phyloP scores from a whole-genome alignment of 495 filamentous ascomycete species.

The Talaromyces nanjingensis region DNA sequence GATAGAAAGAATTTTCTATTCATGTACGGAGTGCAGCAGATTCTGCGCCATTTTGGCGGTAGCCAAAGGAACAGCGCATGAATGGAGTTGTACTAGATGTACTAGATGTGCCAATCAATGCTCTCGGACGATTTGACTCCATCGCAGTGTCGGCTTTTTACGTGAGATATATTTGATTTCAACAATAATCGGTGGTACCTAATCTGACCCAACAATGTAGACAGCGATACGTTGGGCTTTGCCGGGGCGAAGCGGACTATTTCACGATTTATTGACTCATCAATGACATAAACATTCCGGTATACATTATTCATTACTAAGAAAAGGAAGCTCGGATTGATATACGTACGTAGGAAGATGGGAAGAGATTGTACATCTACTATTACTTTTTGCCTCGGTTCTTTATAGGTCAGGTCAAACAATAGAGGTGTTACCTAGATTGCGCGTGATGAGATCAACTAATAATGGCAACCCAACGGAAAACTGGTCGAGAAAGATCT shows the following conservation, averaged over 20 bases:
- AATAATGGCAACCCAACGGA: neutral
- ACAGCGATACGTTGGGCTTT: neutral
- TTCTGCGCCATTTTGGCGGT: neutral
- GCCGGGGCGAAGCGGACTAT: neutral
- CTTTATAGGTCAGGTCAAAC: neutral
- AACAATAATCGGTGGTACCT: neutral
- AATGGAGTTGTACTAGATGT: neutral
- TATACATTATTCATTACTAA: neutral
- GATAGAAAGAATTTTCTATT: neutral
- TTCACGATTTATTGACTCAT: neutral
- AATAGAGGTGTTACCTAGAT: neutral
- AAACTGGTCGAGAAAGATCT: neutral
- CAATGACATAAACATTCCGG: neutral
- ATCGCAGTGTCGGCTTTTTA: neutral
- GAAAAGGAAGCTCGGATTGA: neutral
- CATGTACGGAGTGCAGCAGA: neutral
- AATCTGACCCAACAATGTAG: neutral
- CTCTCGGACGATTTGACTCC: neutral
- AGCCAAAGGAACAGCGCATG: slow-evolving; percentile 1
- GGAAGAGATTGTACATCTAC: neutral
- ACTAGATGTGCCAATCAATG: neutral
- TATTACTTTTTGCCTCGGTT: neutral
- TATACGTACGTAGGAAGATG: neutral
- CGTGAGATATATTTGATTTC: neutral
- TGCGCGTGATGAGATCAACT: neutral